Base-by-base conservation (phyloP, 108 stramenopile genomes). In the Pseudonitzschia delicatissima region DNA sequence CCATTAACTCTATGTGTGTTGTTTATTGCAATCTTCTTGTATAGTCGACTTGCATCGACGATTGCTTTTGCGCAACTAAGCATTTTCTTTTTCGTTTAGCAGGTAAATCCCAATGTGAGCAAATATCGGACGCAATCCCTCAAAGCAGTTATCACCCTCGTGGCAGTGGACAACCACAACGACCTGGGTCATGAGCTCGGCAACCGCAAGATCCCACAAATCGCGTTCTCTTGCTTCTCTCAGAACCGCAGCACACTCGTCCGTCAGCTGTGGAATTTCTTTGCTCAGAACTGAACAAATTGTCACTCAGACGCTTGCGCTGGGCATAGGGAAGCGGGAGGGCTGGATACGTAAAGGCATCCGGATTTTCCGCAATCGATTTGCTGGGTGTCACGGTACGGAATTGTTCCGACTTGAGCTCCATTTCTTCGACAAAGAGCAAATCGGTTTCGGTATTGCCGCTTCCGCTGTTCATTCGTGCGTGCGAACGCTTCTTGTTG, bases 101-200 rank as follows among this genome's bases (percentile, higher is more conserved):
- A 91, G 3, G 82, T 73, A 74, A 91, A 79, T 1, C 87, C 90
- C 69, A 87, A 68, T 7, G 79, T 74, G 57, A 85, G 67, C 32
- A 92, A 62, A 66, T 88, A 92, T 15, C 70, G 82, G 27, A n/a
- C 84, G 75, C 36, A 92, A 62, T 26, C 87, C 90, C 39, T 92
- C 87, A 67, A 92, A 79, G 12, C 72, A 77, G 26, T 66, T 61
- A 74, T 92, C 90, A 3, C 81, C 81, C 12, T 73, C 74, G 27
- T 49, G 71, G 59, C 90, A 92, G 51, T 88, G 79, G 18, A 83
- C 63, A 6, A 84, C 72, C 28, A 86, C 81, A 44, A 92, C 66
- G 9, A 92, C 87, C 67, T 92, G 90, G 20, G 90, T 83, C 85
- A 88, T 84, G 15, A 92, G 67, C 59, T 92, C 90, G 6, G 90